Conservation (phyloP, 352 stramenopile species). For the Bremia lactucae region DNA sequence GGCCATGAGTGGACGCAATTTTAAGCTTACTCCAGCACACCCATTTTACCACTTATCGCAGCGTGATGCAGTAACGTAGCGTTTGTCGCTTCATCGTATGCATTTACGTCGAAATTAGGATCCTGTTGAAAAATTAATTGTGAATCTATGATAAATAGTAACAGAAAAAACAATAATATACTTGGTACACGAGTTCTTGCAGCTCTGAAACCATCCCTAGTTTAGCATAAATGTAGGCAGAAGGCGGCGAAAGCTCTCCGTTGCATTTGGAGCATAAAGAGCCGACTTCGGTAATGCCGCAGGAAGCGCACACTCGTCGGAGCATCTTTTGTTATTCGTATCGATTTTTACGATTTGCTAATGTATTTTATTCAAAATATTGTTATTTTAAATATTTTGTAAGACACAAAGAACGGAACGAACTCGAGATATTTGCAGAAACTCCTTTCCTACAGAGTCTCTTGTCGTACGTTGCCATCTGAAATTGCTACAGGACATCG, state of each 20-base stretch:
- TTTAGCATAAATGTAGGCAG: slow-evolving; percentile 53
- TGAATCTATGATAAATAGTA: slow-evolving; percentile 1
- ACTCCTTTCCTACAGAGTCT: too few relatives aligned
- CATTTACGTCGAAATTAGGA: slow-evolving; percentile 45
- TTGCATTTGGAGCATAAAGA: slow-evolving; percentile 33
- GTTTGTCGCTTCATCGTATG: slow-evolving; percentile 31
- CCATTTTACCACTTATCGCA: slow-evolving; percentile 73
- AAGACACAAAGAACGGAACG: too few relatives aligned
- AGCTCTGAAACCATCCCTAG: slow-evolving; percentile 50
- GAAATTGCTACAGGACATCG: too few relatives aligned
- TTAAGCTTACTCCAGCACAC: slow-evolving; percentile 47
- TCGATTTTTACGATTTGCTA: too few relatives aligned
- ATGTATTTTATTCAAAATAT: too few relatives aligned
- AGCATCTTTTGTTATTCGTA: too few relatives aligned
- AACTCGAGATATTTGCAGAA: too few relatives aligned
- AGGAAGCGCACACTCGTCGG: slow-evolving; percentile 29
- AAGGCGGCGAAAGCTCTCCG: slow-evolving; percentile 21
- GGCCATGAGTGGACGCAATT: neutral
- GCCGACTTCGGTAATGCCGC: slow-evolving; percentile 6
- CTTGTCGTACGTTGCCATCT: too few relatives aligned
- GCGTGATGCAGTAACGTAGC: slow-evolving; percentile 70
- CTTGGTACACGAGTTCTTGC: slow-evolving; percentile 39
- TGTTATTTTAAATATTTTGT: too few relatives aligned
- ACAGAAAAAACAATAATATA: slow-evolving; percentile 5
- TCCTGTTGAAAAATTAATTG: slow-evolving; percentile 14